Evolutionary conservation across 192 early-diverging fungal species (phyloP).

Genomic region (Umbelopsis ramanniana): DNA sequence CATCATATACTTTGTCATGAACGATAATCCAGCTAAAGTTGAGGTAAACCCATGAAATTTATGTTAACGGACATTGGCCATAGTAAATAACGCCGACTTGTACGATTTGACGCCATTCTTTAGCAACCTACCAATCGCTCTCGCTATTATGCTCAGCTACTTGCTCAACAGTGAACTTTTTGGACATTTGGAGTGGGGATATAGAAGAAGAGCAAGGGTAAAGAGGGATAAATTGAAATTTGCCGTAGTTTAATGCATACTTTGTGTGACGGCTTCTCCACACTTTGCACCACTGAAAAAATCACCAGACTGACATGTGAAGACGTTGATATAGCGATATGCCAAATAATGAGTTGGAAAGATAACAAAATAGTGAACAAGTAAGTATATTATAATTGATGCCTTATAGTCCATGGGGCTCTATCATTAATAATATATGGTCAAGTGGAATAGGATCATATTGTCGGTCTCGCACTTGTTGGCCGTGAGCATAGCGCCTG

Average conservation of each 20-base stretch:
- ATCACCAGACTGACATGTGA: constrained; percentile 19
- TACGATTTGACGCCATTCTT: no score
- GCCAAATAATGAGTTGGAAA: no score
- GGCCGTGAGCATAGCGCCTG: constrained; percentile 9
- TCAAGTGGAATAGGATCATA: no score
- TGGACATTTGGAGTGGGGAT: constrained; percentile 28
- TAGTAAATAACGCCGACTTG: no score
- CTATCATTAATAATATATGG: no score
- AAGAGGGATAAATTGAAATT: constrained; percentile 11
- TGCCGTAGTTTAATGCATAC: not conserved
- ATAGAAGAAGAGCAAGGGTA: constrained; percentile 1
- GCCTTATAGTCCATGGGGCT: no score
- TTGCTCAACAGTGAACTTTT: constrained; percentile 44
- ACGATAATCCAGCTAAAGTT: constrained; percentile 59
- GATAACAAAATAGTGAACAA: no score
- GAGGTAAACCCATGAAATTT: no score
- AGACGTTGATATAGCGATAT: not conserved
- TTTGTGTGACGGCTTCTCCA: constrained; percentile 19
- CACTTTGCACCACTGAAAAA: not conserved
- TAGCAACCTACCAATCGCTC: constrained; percentile 31
- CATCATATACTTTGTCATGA: constrained; percentile 62
- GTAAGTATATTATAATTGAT: no score
- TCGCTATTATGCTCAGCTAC: constrained; percentile 48
- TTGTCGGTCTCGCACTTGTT: not conserved
- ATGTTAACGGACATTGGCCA: no score